phyloP scores from a whole-genome alignment of 1,139 yeast species.

The Eremothecium gossypii region DNA sequence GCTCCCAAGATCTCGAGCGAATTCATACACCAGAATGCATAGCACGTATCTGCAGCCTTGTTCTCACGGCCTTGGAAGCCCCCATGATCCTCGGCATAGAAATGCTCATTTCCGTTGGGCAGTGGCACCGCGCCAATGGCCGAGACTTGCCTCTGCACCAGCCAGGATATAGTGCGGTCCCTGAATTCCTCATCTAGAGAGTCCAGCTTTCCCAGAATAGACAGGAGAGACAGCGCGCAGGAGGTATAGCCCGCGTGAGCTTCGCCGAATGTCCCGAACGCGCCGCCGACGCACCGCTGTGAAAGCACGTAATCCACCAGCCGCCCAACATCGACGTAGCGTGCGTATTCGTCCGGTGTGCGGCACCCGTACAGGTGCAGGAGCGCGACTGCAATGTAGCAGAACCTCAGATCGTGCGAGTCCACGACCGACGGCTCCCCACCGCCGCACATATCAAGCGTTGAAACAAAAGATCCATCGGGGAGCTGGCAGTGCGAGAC shows the following conservation, averaged over 20 bases:
- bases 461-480: slow-evolving; percentile 50
- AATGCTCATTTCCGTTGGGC: slow-evolving; percentile 23
- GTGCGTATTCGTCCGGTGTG: slow-evolving; percentile 13
- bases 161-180: slow-evolving; percentile 43
- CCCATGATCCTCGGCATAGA: slow-evolving; percentile 40
- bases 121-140: slow-evolving; percentile 23
- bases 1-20: slow-evolving; percentile 37
- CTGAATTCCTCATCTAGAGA: slow-evolving; percentile 14
- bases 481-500: slow-evolving; percentile 22
- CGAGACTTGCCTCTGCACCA: slow-evolving; percentile 53
- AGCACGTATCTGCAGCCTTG: slow-evolving; percentile 83
- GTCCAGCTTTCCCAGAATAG: slow-evolving; percentile 33
- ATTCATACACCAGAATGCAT: slow-evolving; percentile 80
- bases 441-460: slow-evolving; percentile 34
- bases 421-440: slow-evolving; percentile 38
- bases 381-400: slow-evolving; percentile 66
- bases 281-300: slow-evolving; percentile 55
- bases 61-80: slow-evolving; percentile 86
- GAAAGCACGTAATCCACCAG: slow-evolving; percentile 37
- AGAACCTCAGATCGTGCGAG: slow-evolving; percentile 62
- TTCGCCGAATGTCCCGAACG: slow-evolving; percentile 54
- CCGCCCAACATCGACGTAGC: slow-evolving; percentile 38
- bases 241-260: slow-evolving; percentile 84
- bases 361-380: slow-evolving; percentile 40
- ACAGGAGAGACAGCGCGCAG: slow-evolving; percentile 67